Base-by-base conservation (phyloP, 2,329 filamentous ascomycete species). In the Pyrenophora seminiperda region DNA sequence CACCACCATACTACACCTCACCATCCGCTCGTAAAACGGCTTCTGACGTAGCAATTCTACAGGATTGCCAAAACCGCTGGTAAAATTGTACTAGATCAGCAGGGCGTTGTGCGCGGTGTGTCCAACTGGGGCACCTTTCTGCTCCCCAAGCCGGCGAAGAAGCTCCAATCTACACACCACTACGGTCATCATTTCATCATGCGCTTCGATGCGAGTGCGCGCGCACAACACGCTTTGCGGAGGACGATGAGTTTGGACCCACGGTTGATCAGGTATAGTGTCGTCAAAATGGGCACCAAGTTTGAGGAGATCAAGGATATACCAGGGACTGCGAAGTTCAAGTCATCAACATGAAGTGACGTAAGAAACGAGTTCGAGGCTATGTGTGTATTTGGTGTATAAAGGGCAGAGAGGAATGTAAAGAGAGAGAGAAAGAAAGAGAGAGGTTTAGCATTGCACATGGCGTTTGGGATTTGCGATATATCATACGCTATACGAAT, bases 141-240 rank as follows among this genome's bases (percentile, higher is more conserved):
- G 39, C 87, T 99, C 14, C 93, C 94, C 39, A 88, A 86, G 62
- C 85, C 90, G 55, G 81, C 87, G 51, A 87, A 86, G 55, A 87
- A 88, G 70, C 87, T 95, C 75, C 91, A 97, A 77, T 85, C 88
- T 63, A 86, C 85, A 61, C 88, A 97, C 81, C 84, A 84, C 59
- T 83, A 86, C 62, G 94, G 94, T 47, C 92, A 97, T 79, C 96
- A 99, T 82, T 99, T 99, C 75, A 89, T 96, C 69, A 90, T 99
- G 89, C 90, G 94, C 65, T 99, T 96, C 80, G 94, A 99, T 74
- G 79, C 88, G 48, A 88, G 86, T 52, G 77, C 86, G 6, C 74
- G 79, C 41, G 87, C 89, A 6, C 93, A 97, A 75, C 78, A 89
- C 59, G 80, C 85, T 34, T 83, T 99, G 32, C 83, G 87, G 54